Base-by-base conservation (phyloP, 2,329 filamentous ascomycete genomes). In the Xylariaceae sp. region DNA sequence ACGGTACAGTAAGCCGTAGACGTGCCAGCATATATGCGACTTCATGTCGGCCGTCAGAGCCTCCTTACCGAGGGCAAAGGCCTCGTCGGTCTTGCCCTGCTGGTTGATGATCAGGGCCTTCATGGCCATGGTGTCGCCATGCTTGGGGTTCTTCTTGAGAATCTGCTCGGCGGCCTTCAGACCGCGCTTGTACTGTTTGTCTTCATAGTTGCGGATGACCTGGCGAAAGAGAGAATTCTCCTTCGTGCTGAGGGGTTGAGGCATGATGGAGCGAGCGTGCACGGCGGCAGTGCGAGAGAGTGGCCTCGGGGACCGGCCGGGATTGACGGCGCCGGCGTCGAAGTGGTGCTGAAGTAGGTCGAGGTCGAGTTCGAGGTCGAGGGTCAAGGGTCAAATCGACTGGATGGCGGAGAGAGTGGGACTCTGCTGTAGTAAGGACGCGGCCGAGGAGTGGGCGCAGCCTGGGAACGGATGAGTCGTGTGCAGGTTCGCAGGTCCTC, bases 1-100 rank as follows among this genome's bases (percentile, higher is more conserved):
- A 32, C 90, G 81, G 64, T 94, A 96, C 32, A 98, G 73, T 47
- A 98, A 65, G 19, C 93, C 92, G 59, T 96, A 98, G 40, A 98
- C 92, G 62, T 98, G 93, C 92, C 92, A 98, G 70, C 89, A 96
- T 52, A 98, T 89, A 63, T 96, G 90, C 52, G 89, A 95, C 68
- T 93, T 95, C 89, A 98, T 96, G 59, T 96, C 89, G 52, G 89
- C 87, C 47, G 83, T 88, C 50, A 98, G 71, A 21, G 93, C 92
- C 46, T 88, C 76, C 65, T 95, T 98, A 53, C 85, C 90, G 39
- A 98, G 72, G 29, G 80, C 77, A 58, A 98, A 98, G 1, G 93
- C 93, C 64, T 98, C 92, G 37, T 94, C 87, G 19, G 82, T 80
- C 64, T 94, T 90, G 49, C 88, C 87, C 62, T 90, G 83, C 28